Evolutionary conservation across 768 basidiomycete genomes (phyloP).

Genomic region (Leucocoprinus leucothites): DNA sequence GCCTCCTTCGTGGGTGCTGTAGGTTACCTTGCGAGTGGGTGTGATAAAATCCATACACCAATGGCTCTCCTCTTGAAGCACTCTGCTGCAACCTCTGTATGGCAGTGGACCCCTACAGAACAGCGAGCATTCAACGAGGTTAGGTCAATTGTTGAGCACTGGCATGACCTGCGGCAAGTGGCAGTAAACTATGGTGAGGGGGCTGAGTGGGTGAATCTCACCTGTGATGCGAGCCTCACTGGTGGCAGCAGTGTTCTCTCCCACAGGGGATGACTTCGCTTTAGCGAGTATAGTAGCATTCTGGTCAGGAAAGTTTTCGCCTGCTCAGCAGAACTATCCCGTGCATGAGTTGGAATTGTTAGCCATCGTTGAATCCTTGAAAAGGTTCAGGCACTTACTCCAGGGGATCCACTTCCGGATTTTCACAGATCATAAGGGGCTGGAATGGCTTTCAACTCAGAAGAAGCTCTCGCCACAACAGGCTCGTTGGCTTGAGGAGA

Average conservation of each 20-base stretch:
- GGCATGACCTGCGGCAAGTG: constrained; percentile 13
- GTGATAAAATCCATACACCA: constrained; percentile 22
- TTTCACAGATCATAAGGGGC: constrained; percentile 25
- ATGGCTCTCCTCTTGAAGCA: constrained; percentile 24
- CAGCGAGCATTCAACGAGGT: constrained; percentile 28
- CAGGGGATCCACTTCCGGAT: constrained; percentile 17
- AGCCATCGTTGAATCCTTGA: constrained; percentile 27
- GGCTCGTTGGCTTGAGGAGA: constrained; percentile 29
- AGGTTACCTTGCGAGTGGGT: constrained; percentile 28
- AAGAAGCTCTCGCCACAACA: constrained; percentile 28
- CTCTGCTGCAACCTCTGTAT: constrained; percentile 15
- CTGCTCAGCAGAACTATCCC: constrained; percentile 29
- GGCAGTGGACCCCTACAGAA: constrained; percentile 17
- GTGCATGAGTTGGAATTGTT: constrained; percentile 30
- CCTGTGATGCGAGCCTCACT: constrained; percentile 24
- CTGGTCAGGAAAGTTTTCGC: constrained; percentile 25
- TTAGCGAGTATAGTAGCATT: constrained; percentile 27
- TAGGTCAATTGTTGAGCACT: constrained; percentile 18
- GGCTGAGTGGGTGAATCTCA: constrained; percentile 21
- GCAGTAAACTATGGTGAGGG: constrained; percentile 16
- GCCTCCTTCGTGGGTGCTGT: constrained; percentile 32
- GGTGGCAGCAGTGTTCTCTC: constrained; percentile 21
- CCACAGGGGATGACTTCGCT: constrained; percentile 23
- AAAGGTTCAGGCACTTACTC: constrained; percentile 17
- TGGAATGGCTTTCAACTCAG: constrained; percentile 26